Evolutionary conservation across 495 filamentous ascomycete species (phyloP), one percentile per base, ranked within the genome.

Genomic region (Daldinia decipiens): DNA sequence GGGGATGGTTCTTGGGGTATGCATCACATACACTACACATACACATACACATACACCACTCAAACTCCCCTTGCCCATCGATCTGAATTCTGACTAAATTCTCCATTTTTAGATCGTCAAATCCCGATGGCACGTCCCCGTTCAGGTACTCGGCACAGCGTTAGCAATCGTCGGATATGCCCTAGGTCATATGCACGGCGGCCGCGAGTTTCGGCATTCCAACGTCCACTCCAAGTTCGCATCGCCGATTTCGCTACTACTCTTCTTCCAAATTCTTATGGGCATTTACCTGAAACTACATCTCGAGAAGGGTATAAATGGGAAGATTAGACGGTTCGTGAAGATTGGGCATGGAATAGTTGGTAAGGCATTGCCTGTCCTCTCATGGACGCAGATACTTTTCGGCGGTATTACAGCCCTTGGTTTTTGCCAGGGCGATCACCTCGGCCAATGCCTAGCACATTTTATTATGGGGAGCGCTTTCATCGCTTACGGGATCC

Each of bases 381-480:
- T 92, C 4, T 87, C 91, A 39, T 99, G 95, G 95, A 87, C 91
- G 8, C 96, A 99, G 82, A 98, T 99, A 91, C 77, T 99, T 6
- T 97, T 99, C 79, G 95, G 95, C 31, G 96, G 95, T 8, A 97
- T 99, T 73, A 93, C 94, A 1, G 86, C 92, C 45, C 81, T 97
- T 64, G 95, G 95, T n/a, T 98, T 97, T 82, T 99, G 95, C 77
- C 90, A 90, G 58, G 94, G 84, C 26, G 95, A 98, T 56, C 95
- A 98, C 77, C 74, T 93, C 17, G 94, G 95, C 5, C 96, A 99
- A 81, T 99, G 95, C 80, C 80, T 93, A 29, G 96, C 95, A 32
- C 95, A 99, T 79, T 98, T 98, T 76, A 98, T 98, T 76, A 98
- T 99, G 96, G 95, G 95, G 19, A 91, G 90, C 65, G 94, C 95